Evolutionary conservation across 805 yeast species (phyloP).

Genomic region (Ogataea nakhonphanomensis): DNA sequence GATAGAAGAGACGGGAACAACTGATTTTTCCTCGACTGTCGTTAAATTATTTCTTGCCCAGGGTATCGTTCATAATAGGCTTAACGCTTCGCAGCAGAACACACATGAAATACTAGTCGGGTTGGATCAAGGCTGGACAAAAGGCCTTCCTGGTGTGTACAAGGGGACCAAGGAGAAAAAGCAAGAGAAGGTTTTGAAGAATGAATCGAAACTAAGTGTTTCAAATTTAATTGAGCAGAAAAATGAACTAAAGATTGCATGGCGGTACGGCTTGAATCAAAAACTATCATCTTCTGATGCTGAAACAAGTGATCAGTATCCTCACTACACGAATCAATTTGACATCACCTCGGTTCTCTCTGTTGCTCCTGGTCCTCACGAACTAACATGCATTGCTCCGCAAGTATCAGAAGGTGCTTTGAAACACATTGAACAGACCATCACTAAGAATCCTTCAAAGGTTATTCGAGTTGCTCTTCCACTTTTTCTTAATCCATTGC

Average conservation of each 20-base stretch:
- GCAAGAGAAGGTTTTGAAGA: constrained; percentile 51
- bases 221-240: constrained; percentile 51
- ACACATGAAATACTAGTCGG: constrained; percentile 69
- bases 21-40: constrained; percentile 77
- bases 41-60: constrained; percentile 70
- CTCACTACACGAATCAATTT: constrained; percentile 61
- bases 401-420: constrained; percentile 26
- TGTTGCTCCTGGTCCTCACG: constrained; percentile 64
- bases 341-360: constrained; percentile 70
- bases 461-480: constrained; percentile 71
- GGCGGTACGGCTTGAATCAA: constrained; percentile 75
- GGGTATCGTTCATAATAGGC: constrained; percentile 64
- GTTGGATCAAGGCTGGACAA: constrained; percentile 53
- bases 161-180: constrained; percentile 68
- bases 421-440: constrained; percentile 39
- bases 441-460: constrained; percentile 42
- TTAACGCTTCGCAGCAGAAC: constrained; percentile 37
- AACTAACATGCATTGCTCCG: constrained; percentile 53
- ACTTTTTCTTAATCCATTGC: constrained; percentile 72
- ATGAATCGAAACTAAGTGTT: constrained; percentile 64
- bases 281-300: constrained; percentile 31
- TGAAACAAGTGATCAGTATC: constrained; percentile 36
- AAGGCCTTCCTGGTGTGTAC: constrained; percentile 73
- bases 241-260: constrained; percentile 38
- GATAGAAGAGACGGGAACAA: constrained; percentile 80